A percentile compares a stretch with the other conserved stretches of the same genome.
Conservation (phyloP, 2,329 filamentous ascomycete species). For the Fusarium coffeatum region DNA sequence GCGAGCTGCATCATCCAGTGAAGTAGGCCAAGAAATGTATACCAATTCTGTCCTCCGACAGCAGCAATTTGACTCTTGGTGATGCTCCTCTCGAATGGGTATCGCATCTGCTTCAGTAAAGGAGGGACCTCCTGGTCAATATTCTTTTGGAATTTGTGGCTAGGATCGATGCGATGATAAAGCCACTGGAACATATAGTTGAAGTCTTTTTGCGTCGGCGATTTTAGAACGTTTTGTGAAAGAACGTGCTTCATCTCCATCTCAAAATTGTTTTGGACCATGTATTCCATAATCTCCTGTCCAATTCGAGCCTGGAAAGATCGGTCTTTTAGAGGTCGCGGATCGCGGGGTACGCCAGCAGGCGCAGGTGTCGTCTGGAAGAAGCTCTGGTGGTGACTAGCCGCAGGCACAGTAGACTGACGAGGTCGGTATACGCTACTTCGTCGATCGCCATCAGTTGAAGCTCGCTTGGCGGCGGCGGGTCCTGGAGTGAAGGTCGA, state of each 20-base stretch:
- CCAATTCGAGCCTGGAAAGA: conserved; percentile 84
- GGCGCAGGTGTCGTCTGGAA: conserved; percentile 88
- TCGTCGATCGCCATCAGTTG: conserved; percentile 67
- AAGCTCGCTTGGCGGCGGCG: conserved; percentile 52
- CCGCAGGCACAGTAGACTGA: conserved; percentile 74
- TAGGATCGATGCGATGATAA: conserved; percentile 94
- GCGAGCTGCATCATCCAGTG: conserved; percentile 99
- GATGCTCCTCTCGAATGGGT: conserved; percentile 94
- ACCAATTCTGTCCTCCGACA: conserved; percentile 97
- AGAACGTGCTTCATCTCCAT: conserved; percentile 96
- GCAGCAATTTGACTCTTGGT: conserved; percentile 96
- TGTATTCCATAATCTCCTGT: conserved; percentile 90
- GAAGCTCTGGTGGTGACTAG: conserved; percentile 90
- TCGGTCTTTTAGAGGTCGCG: conserved; percentile 84
- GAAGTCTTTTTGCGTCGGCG: conserved; percentile 98
- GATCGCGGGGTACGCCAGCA: conserved; percentile 86
- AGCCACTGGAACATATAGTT: conserved; percentile 98
- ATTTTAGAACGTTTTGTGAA: conserved; percentile 90
- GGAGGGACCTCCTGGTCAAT: conserved; percentile 96
- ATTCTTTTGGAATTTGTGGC: conserved; percentile 90
- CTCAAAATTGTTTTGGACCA: conserved; percentile 94
- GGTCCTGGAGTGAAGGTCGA: conserved; percentile 70
- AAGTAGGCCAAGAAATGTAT: conserved; percentile 89
- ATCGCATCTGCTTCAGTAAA: conserved; percentile 90
- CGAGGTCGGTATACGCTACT: conserved; percentile 85